Evolutionary conservation across 495 filamentous ascomycete species (phyloP).

Genomic region (Collariella sp.): DNA sequence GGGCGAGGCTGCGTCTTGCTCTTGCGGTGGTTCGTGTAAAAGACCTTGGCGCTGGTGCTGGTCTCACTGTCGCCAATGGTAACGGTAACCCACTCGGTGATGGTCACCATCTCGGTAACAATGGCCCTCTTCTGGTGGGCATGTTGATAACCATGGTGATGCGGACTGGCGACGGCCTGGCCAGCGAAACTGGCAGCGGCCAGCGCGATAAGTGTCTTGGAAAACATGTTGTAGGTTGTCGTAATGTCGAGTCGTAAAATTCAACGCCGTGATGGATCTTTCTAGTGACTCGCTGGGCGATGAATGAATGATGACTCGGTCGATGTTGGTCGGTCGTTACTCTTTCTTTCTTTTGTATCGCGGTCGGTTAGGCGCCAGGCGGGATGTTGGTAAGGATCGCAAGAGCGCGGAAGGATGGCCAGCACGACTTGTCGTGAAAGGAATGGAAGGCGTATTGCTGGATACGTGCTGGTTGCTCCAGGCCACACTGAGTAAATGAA

Average conservation of each 20-base stretch:
- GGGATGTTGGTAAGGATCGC: constrained; percentile 10
- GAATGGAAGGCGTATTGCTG: constrained; percentile 20
- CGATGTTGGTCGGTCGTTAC: background rate
- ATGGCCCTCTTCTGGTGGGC: constrained; percentile 24
- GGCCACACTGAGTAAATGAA: constrained; percentile 13
- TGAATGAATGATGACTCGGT: constrained; percentile 7
- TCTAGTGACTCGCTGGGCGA: background rate
- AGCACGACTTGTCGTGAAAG: constrained; percentile 25
- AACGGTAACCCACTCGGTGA: constrained; percentile 30
- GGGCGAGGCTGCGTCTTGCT: constrained; percentile 1
- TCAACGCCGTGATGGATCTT: too few species aligned
- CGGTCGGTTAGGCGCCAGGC: constrained; percentile 1
- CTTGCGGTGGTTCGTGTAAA: constrained; percentile 13
- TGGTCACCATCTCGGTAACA: constrained; percentile 24
- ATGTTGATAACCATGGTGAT: constrained; percentile 19
- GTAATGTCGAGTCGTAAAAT: background rate
- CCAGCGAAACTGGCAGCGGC: constrained; percentile 22
- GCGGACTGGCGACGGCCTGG: constrained; percentile 21
- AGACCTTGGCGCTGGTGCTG: constrained; percentile 6
- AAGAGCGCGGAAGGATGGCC: constrained; percentile 11
- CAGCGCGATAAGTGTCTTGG: constrained; percentile 23
- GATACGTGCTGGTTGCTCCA: constrained; percentile 5
- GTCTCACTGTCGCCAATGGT: constrained; percentile 15
- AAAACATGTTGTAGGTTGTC: constrained; percentile 17
- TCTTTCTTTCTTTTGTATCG: background rate